Conservation (phyloP, 108 stramenopile species). For the Nitzschia palea region DNA sequence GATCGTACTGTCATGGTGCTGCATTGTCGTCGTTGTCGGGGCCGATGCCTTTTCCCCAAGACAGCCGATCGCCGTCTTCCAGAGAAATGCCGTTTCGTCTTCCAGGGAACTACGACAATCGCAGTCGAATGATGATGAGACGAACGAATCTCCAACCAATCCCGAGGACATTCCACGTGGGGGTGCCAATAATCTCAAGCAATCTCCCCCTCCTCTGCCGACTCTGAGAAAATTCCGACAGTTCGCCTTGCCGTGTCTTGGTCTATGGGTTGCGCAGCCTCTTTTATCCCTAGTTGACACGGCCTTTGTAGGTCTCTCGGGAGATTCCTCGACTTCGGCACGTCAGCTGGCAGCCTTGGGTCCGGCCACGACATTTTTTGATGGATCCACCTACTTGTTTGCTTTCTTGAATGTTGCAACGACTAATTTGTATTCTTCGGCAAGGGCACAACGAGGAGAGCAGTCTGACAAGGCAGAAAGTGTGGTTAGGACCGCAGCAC, state of each 20-base stretch:
- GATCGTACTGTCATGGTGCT: background rate
- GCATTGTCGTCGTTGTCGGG: background rate
- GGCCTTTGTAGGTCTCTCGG: slow-evolving; percentile 77
- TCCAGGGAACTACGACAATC: slow-evolving; percentile 2
- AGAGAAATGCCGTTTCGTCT: background rate
- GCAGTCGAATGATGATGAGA: slow-evolving; percentile 3
- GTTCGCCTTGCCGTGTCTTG: slow-evolving; percentile 83
- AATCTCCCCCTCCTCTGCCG: slow-evolving; percentile 52
- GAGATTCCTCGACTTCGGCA: slow-evolving; percentile 41
- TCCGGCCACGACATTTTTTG: slow-evolving; percentile 86
- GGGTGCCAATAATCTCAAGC: slow-evolving; percentile 12
- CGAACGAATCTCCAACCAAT: background rate
- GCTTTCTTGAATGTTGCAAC: slow-evolving; percentile 89
- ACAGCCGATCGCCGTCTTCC: background rate
- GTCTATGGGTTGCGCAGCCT: slow-evolving; percentile 81
- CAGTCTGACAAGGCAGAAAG: slow-evolving; percentile 50
- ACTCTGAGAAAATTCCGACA: slow-evolving; percentile 50
- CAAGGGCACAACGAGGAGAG: slow-evolving; percentile 51
- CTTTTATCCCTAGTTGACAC: slow-evolving; percentile 84
- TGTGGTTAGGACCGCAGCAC: slow-evolving; percentile 74
- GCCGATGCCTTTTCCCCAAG: background rate
- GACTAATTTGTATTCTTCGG: slow-evolving; percentile 83
- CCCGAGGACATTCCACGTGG: slow-evolving; percentile 28
- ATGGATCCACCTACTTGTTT: slow-evolving; percentile 84
- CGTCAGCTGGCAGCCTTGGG: slow-evolving; percentile 43